Evolutionary conservation across 208 protist genomes (phyloP), one percentile per base, ranked within the genome.

Genomic region (Tritrichomonas foetus): DNA sequence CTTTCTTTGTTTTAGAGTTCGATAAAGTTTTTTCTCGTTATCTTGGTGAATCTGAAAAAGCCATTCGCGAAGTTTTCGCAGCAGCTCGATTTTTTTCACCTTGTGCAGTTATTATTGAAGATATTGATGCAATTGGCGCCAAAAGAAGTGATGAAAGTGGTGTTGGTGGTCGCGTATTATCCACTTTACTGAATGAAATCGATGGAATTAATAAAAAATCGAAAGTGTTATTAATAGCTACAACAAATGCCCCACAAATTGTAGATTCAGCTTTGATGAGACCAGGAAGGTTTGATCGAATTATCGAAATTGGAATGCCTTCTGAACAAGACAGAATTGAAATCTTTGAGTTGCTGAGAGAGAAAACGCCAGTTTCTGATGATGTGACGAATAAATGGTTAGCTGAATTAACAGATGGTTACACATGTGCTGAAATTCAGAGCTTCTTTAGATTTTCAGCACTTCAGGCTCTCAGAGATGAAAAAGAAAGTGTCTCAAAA

Each of bases 111-210:
- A 9, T 89, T 2, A 89, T 89, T 20, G 78, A 89, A 39, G 78
- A 89, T 25, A 89, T 89, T 3, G 94, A 94, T 93, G 94, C 53
- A 30, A 66, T 94, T 1, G 74, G 41, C 30, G 44, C 44, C 13
- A 66, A 66, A 44, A 41, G 94, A 66, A 20, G 1, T 49, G 47
- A 92, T 50, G 75, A 94, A 53, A 93, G 61, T 30, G 94, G 74
- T 13, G 94, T 94, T n/a, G n/a, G 44, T 14, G 49, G 44, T 39
- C 2, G 94, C 0, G 94, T 94, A 44, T 66, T 94, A 13, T 94
- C 94, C 14, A 72, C 94, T 25, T 55, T 94, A 27, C 50, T 94
- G 39, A 94, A 94, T 41, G 94, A 94, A 36, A 64, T 94, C 5
- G 94, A 94, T 92, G 94, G 94, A 22, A n/a, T 94, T 49, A 25